Evolutionary conservation across 169 alveolate species (phyloP).

Genomic region (Plasmodium yoelii): DNA sequence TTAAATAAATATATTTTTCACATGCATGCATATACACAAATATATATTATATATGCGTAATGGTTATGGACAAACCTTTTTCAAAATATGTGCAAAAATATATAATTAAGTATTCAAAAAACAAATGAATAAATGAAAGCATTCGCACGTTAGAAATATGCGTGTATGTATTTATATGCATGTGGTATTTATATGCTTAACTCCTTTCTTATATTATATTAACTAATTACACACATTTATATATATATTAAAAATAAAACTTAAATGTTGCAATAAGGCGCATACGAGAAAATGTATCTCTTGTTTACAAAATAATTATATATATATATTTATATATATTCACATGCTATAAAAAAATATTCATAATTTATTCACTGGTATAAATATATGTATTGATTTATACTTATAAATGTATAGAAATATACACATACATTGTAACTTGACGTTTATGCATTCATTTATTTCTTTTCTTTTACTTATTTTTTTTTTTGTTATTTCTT

Average conservation of each 20-base stretch:
- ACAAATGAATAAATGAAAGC: background rate
- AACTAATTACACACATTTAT: conserved; percentile 1
- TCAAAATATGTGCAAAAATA: conserved; percentile 10
- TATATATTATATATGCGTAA: background rate
- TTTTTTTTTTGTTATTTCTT: conserved; percentile 24
- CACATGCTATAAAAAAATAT: conserved; percentile 5
- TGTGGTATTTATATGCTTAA: background rate
- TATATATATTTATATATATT: conserved; percentile 10
- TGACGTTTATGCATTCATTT: background rate
- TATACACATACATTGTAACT: conserved; percentile 1
- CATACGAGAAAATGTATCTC: background rate
- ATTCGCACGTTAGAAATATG: conserved; percentile 1
- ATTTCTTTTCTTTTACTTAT: conserved; percentile 6
- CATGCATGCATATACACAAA: background rate
- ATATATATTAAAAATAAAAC: conserved; percentile 24
- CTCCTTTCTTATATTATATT: conserved; percentile 9
- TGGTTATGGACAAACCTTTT: background rate
- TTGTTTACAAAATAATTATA: conserved; percentile 18
- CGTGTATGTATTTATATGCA: background rate
- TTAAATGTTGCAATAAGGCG: conserved; percentile 42
- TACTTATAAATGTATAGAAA: background rate
- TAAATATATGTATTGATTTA: background rate
- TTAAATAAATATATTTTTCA: conserved; percentile 16
- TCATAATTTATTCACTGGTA: conserved; percentile 9
- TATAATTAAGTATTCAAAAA: background rate